Percentiles rank a stretch among this genome's conserved stretches.
Evolutionary conservation across 1,284 basidiomycete species (phyloP).

Genomic region (Microbotryomycetes sp.): DNA sequence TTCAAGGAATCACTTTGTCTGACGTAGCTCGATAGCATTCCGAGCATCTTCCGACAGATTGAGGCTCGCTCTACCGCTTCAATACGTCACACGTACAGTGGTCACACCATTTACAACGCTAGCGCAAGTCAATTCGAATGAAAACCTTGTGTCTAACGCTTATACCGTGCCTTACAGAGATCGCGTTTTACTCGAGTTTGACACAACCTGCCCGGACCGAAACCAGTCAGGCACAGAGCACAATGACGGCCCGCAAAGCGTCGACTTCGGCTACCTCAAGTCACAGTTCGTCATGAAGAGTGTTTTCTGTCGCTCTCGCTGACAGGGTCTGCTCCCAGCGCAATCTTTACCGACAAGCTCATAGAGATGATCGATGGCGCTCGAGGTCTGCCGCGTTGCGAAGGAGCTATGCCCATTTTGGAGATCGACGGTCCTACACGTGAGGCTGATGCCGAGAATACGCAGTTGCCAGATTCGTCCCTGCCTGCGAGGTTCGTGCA

Average conservation of each 20-base stretch:
- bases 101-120: slow-evolving; percentile 1
- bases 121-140: not conserved
- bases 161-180: not conserved
- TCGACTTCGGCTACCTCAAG: slow-evolving; percentile 7
- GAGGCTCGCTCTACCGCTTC: slow-evolving; percentile 5
- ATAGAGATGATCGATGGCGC: not conserved
- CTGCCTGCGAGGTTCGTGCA: not conserved
- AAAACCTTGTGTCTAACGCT: not conserved
- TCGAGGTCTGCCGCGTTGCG: not conserved
- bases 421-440: not conserved
- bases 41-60: slow-evolving; percentile 7
- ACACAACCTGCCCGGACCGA: not conserved
- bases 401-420: not conserved
- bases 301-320: not conserved
- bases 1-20: not conserved
- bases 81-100: not conserved
- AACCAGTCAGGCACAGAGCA: not conserved
- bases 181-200: not conserved
- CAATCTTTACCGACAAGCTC: not conserved
- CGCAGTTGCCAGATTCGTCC: not conserved
- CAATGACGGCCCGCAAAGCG: not conserved
- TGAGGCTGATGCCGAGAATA: not conserved
- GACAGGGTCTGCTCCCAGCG: not conserved
- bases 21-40: not conserved
- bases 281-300: not conserved